Evolutionary conservation across 192 early-diverging fungal species (phyloP), one percentile per base, ranked within the genome.

Genomic region (Gigaspora rosea): DNA sequence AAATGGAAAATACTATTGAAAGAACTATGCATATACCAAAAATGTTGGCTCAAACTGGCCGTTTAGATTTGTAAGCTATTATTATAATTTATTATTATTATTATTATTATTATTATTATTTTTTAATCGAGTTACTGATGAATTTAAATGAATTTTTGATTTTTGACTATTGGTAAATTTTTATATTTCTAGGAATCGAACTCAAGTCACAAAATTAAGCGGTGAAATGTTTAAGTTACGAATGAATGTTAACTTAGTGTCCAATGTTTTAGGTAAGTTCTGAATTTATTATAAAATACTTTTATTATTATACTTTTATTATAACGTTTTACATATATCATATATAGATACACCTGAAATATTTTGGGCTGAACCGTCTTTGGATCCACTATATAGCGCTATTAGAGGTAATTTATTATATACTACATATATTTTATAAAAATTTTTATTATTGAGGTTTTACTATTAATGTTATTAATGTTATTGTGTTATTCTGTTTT

Each of bases 211-310:
- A 20, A 87, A 82, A 27, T 86, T 90, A 65, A 86, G 82, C 50
- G 85, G 89, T 1, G 85, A 90, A 52, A 76, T 93, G 22, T 93
- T 92, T 79, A 89, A 90, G 64, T 81, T 94, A 67, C 80, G 93
- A 49, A 94, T 94, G 85, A 90, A 94, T 76, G 93, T 94, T 35
- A 93, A 94, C 80, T 77, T 94, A 56, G 90, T 94, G 2, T 92
- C 91, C 1, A 94, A 94, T 82, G 91, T 94, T 6, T 81, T 94
- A 46, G 93, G 91, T 91, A 88, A 54, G 80, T n/a, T n/a, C n/a
- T n/a, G n/a, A n/a, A n/a, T n/a, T n/a, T n/a, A n/a, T n/a, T n/a
- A n/a, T n/a, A n/a, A n/a, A n/a, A n/a, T n/a, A n/a, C n/a, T n/a
- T n/a, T 27, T 63, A 56, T 69, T 69, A 48, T 18, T 47, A 2